Conservation (phyloP, 1,139 yeast genomes). For the Scheffersomyces lignicola region DNA sequence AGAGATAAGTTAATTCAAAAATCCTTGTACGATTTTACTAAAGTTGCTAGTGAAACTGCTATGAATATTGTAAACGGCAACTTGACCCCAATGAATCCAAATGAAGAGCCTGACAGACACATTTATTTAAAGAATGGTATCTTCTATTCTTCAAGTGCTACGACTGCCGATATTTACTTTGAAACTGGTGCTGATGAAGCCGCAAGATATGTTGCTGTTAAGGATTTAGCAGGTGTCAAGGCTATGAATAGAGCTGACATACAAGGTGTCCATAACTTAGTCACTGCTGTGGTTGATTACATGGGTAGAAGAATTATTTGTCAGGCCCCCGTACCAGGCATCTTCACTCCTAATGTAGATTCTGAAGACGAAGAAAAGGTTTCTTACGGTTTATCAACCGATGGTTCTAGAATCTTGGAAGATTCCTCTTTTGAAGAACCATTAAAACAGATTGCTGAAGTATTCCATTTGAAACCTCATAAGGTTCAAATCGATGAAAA, state of each 20-base stretch:
- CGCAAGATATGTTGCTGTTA: constrained; percentile 76
- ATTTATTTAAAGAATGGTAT: constrained; percentile 81
- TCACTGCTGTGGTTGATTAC: constrained; percentile 84
- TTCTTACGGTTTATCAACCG: constrained; percentile 74
- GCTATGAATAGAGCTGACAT: constrained; percentile 67
- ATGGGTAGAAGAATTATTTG: constrained; percentile 86
- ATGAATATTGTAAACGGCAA: constrained; percentile 73
- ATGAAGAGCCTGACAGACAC: constrained; percentile 57
- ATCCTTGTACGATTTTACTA: constrained; percentile 75
- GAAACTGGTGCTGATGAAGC: constrained; percentile 81
- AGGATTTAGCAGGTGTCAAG: constrained; percentile 75
- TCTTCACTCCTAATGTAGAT: constrained; percentile 49
- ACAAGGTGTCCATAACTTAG: constrained; percentile 64
- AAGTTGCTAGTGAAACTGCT: constrained; percentile 78
- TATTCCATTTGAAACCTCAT: constrained; percentile 78
- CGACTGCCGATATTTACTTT: constrained; percentile 67
- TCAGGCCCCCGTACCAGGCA: constrained; percentile 98
- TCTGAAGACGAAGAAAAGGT: constrained; percentile 49
- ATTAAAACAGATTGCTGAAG: constrained; percentile 64
- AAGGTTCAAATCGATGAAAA: constrained; percentile 41
- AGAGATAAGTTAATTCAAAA: constrained; percentile 77
- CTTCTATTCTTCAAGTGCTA: constrained; percentile 79
- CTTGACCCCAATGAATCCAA: constrained; percentile 76
- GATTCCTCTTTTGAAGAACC: constrained; percentile 53
- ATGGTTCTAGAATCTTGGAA: constrained; percentile 48